Evolutionary conservation across 1,284 basidiomycete genomes (phyloP).

Genomic region (Trichosporon sp.): DNA sequence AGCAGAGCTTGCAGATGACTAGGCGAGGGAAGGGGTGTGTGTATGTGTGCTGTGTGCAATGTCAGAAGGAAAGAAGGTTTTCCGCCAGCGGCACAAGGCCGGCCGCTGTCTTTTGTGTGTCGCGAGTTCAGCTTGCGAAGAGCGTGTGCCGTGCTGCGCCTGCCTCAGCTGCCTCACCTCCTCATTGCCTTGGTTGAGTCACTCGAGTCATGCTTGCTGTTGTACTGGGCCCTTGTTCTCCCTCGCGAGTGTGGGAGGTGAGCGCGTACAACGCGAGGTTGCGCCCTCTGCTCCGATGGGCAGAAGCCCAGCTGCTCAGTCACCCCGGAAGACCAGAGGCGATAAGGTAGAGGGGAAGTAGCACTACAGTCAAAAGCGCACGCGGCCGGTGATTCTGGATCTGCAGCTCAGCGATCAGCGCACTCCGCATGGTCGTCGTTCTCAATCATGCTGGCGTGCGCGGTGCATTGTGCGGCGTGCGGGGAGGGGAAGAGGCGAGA

Average conservation of each 20-base stretch:
- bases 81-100: background rate
- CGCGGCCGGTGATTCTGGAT: conserved; percentile 3
- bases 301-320: background rate
- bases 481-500: background rate
- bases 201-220: conserved; percentile 16
- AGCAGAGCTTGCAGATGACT: background rate
- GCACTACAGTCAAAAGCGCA: background rate
- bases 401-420: conserved; percentile 5
- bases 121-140: background rate
- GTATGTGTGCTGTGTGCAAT: conserved; percentile 7
- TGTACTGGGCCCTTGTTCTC: background rate
- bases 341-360: background rate
- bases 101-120: conserved; percentile 6
- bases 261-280: background rate
- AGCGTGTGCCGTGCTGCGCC: background rate
- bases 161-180: background rate
- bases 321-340: background rate
- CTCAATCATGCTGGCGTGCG: background rate
- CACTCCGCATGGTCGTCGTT: background rate
- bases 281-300: conserved; percentile 17
- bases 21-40: background rate
- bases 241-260: background rate
- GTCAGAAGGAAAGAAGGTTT: conserved; percentile 8
- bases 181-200: conserved; percentile 13
- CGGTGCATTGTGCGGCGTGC: background rate